Conservation (phyloP, 768 basidiomycete genomes). For the Lentinula sp. region DNA sequence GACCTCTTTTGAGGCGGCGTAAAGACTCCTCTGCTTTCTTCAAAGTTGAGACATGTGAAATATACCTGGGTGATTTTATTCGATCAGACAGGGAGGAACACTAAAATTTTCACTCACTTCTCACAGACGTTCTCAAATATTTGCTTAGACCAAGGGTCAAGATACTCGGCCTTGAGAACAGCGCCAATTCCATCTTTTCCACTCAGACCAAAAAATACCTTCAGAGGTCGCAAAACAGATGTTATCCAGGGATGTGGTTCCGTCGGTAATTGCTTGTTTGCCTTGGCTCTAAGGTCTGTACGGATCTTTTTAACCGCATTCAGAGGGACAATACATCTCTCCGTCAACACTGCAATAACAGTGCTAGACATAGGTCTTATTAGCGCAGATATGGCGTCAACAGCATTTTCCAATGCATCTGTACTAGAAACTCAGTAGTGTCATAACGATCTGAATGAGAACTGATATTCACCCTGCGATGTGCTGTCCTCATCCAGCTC, state of each 20-base stretch:
- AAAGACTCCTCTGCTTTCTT: slow-evolving; percentile 92
- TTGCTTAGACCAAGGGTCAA: slow-evolving; percentile 46
- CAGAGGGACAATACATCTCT: slow-evolving; percentile 81
- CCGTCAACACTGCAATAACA: slow-evolving; percentile 64
- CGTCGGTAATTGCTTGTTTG: slow-evolving; percentile 61
- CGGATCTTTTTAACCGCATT: slow-evolving; percentile 84
- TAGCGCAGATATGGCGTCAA: slow-evolving; percentile 44
- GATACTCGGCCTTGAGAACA: slow-evolving; percentile 47
- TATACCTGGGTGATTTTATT: slow-evolving; percentile 47
- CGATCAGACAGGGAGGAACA: not conserved
- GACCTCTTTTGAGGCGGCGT: slow-evolving; percentile 80
- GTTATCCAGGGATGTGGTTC: slow-evolving; percentile 87
- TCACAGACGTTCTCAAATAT: slow-evolving; percentile 71
- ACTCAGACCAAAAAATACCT: slow-evolving; percentile 64
- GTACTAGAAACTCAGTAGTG: not conserved
- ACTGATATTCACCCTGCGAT: slow-evolving; percentile 43
- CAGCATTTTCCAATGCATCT: slow-evolving; percentile 53
- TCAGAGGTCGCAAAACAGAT: slow-evolving; percentile 75
- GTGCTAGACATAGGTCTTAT: slow-evolving; percentile 56
- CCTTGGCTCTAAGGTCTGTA: slow-evolving; percentile 84
- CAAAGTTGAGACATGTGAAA: slow-evolving; percentile 73
- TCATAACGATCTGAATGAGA: not conserved
- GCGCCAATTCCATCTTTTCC: slow-evolving; percentile 53
- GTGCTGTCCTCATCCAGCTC: slow-evolving; percentile 24
- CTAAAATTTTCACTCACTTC: slow-evolving; percentile 31